These are phyloP conservation scores for Pyrenula massariospora DNA, from an alignment of 495 filamentous ascomycete species.

Conservation along the genomic window DNA sequence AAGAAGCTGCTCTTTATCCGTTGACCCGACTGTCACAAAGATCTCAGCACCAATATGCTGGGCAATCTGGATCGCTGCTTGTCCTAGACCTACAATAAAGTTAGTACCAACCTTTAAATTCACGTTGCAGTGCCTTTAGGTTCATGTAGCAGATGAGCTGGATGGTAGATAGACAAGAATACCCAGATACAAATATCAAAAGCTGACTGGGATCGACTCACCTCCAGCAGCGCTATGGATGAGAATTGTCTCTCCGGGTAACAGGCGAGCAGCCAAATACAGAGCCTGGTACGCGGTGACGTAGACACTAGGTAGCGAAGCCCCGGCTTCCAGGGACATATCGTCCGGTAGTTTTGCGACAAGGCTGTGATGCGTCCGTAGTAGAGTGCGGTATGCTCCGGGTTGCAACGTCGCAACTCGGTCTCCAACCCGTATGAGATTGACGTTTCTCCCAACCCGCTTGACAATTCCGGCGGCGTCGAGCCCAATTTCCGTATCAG, in stretches of 20 bases:
- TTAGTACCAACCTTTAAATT: not conserved
- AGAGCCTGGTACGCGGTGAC: constrained; percentile 22
- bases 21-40: constrained; percentile 42
- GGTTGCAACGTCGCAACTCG: constrained; percentile 16
- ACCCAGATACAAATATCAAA: not conserved
- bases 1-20: constrained; percentile 40
- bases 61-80: constrained; percentile 46
- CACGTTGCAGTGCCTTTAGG: not conserved
- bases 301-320: constrained; percentile 19
- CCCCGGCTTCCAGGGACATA: constrained; percentile 15
- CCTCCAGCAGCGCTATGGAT: constrained; percentile 49
- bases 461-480: constrained; percentile 23
- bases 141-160: not conserved
- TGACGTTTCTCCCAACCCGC: constrained; percentile 24
- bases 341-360: constrained; percentile 11
- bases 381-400: not conserved
- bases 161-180: not conserved
- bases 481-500: constrained; percentile 1
- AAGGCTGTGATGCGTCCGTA: not conserved
- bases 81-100: constrained; percentile 29
- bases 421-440: constrained; percentile 21
- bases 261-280: constrained; percentile 14
- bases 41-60: constrained; percentile 44
- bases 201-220: not conserved
- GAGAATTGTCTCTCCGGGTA: constrained; percentile 39